Evolutionary conservation across 768 basidiomycete species (phyloP).

Genomic region (Suillus brevipes): DNA sequence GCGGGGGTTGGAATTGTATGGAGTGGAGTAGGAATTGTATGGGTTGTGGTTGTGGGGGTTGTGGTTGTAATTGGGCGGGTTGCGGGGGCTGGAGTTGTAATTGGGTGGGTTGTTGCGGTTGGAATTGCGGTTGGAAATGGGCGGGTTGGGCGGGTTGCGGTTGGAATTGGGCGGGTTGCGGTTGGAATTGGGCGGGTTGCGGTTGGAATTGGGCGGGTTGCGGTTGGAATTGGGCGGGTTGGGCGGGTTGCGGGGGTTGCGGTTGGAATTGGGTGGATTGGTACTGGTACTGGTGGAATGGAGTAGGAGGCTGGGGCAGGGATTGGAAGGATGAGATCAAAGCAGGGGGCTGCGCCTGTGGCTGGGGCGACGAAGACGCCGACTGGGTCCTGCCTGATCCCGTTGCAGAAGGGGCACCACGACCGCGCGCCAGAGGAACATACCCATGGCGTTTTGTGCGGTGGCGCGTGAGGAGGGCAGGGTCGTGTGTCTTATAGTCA

Average conservation of each 20-base stretch:
- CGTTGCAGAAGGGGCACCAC: background rate
- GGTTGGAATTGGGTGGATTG: no score
- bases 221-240: no score
- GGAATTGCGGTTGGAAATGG: no score
- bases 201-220: no score
- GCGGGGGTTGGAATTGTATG: background rate
- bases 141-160: no score
- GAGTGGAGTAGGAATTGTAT: background rate
- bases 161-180: no score
- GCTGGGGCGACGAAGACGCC: no score
- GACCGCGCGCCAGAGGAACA: conserved; percentile 10
- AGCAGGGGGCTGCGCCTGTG: background rate
- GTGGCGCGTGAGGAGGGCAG: conserved; percentile 26
- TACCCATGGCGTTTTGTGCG: conserved; percentile 23
- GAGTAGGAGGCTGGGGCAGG: no score
- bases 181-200: background rate
- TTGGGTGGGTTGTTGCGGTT: background rate
- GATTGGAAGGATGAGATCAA: no score
- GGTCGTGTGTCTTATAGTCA: conserved; percentile 18
- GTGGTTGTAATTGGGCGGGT: background rate
- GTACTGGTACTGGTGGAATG: no score
- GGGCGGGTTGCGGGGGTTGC: no score
- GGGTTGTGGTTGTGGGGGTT: background rate
- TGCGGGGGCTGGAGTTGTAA: background rate
- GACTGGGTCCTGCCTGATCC: background rate